Evolutionary conservation across 192 early-diverging fungal genomes (phyloP).

Genomic region (Globomyces pollinis-pini): DNA sequence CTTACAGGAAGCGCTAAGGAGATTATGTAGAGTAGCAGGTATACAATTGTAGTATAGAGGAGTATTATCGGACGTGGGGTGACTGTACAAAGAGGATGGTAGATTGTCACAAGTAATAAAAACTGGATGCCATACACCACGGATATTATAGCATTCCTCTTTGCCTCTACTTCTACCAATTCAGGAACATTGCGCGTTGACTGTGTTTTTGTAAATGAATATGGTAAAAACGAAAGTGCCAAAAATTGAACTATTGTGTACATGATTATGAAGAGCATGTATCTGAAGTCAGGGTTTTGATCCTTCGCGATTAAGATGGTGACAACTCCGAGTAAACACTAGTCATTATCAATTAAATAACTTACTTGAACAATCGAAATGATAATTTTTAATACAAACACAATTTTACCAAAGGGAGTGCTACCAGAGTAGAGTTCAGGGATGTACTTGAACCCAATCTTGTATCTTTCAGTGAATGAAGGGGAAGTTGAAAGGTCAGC

Average conservation of each 20-base stretch:
- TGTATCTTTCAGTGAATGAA: constrained; percentile 5
- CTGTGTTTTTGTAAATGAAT: not conserved
- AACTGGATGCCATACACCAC: no score
- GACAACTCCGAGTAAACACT: not conserved
- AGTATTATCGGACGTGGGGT: not conserved
- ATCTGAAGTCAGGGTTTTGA: no score
- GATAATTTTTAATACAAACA: not conserved
- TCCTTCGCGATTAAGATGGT: not conserved
- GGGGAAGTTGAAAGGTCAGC: no score
- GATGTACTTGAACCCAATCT: not conserved
- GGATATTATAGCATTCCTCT: not conserved
- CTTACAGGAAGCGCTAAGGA: not conserved
- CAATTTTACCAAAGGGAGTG: not conserved
- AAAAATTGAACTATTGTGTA: not conserved
- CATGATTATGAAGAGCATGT: not conserved
- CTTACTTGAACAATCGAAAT: not conserved
- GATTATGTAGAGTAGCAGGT: not conserved
- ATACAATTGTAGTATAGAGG: not conserved
- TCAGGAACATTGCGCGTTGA: not conserved
- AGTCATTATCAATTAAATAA: not conserved
- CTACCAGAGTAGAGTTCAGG: not conserved
- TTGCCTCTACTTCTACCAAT: not conserved
- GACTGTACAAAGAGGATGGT: no score
- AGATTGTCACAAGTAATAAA: no score
- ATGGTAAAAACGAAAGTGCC: not conserved